Conservation (phyloP, 495 filamentous ascomycete genomes). For the Extremus antarcticus region DNA sequence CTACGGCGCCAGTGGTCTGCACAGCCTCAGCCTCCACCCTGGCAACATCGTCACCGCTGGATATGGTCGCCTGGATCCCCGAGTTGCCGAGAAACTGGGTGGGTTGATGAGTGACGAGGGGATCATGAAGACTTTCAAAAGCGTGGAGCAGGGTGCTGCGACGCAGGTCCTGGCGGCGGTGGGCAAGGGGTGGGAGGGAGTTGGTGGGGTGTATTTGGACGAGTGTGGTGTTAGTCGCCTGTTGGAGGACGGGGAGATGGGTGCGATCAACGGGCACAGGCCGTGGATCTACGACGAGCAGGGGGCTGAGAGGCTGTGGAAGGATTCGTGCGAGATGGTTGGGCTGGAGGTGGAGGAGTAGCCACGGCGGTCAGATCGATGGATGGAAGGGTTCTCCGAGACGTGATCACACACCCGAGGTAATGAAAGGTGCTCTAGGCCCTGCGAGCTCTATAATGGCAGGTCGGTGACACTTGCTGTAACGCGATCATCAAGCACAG, state of each 20-base stretch:
- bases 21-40: slow-evolving; percentile 18
- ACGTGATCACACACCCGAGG: no score
- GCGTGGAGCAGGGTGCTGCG: slow-evolving; percentile 23
- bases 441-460: no score
- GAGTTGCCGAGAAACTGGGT: slow-evolving; percentile 1
- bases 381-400: no score
- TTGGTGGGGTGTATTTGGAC: slow-evolving; percentile 24
- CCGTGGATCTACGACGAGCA: slow-evolving; percentile 29
- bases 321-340: slow-evolving; percentile 36
- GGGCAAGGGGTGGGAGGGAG: slow-evolving; percentile 20
- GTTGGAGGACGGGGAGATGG: slow-evolving; percentile 6
- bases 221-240: slow-evolving; percentile 24
- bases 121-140: slow-evolving; percentile 15
- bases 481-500: no score
- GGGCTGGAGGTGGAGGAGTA: slow-evolving; percentile 5
- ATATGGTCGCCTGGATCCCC: slow-evolving; percentile 5
- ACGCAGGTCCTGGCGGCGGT: slow-evolving; percentile 26
- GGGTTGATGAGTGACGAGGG: neutral
- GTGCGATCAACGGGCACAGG: slow-evolving; percentile 21
- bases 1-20: slow-evolving; percentile 21
- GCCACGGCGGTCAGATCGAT: no score
- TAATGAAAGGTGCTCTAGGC: no score
- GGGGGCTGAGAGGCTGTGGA: slow-evolving; percentile 36
- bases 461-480: no score
- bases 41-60: slow-evolving; percentile 20